Evolutionary conservation across 2,329 filamentous ascomycete species (phyloP), one percentile per base, ranked within the genome.

Genomic region (Xylaria sp.): DNA sequence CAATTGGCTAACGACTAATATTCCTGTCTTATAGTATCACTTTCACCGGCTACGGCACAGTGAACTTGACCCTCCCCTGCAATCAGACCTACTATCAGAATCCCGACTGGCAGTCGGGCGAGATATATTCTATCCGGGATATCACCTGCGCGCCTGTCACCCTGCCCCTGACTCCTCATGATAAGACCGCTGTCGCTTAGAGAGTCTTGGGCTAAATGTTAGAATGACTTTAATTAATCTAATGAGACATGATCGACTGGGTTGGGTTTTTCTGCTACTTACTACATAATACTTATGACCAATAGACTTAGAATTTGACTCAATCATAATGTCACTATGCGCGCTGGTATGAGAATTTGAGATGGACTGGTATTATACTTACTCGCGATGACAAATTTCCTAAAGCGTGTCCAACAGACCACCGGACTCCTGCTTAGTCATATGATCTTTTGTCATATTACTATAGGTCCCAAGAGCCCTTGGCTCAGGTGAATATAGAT

Each of bases 91-190:
- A 81, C 73, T 74, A 68, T 74, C 72, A 84, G 65, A 73, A 84
- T 76, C 76, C 79, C 1, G 76, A 82, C 74, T 84, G 82, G 82
- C 71, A 75, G 1, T 68, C 78, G 7, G 82, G 82, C 25, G 58
- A 81, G 65, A 81, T 81, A 67, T 84, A 83, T 73, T 81, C 80
- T 9, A 74, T 69, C 67, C 77, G 80, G 7, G 66, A 73, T 34
- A 76, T 81, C 63, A 69, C 73, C 41, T 84, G 82, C 70, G 65
- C 56, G 23, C 75, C 76, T 0, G 74, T 79, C 18, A 78, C 76
- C 10, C 20, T 79, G 10, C 70, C 67, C 3, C 58, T 83, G 28
- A 73, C 75, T 65, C 82, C 81, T 0, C 77, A 76, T 62, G 46
- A 77, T 66, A 77, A 81, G 71, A 76, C 74, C 1, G 81, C 81